phyloP scores from a whole-genome alignment of 345 rosid genomes.

The Eucalyptus grandis region DNA sequence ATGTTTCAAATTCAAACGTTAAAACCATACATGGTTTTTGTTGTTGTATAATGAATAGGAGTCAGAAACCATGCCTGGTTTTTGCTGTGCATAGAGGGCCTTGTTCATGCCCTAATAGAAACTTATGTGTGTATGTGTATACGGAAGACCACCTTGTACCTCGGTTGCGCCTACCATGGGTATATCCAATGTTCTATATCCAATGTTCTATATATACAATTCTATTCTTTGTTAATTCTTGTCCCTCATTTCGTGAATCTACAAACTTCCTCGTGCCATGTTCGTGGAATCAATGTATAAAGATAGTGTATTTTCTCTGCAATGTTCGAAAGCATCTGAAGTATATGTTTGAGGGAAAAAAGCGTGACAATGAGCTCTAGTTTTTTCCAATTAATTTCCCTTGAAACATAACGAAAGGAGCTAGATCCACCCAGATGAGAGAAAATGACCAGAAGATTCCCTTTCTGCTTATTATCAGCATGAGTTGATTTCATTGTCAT shows the following conservation, averaged over 20 bases:
- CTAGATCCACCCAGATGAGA: neutral
- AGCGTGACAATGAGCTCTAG: neutral
- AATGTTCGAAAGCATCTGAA: neutral
- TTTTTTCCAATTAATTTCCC: neutral
- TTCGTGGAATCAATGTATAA: neutral
- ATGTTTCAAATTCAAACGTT: neutral
- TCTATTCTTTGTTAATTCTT: neutral
- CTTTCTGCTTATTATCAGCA: neutral
- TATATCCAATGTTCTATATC: neutral
- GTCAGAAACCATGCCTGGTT: neutral
- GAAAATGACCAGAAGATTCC: neutral
- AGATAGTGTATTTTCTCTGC: neutral
- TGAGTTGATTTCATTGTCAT: neutral
- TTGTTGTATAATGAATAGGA: neutral
- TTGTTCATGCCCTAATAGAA: neutral
- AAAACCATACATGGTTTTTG: conserved; percentile 1
- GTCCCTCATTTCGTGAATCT: neutral
- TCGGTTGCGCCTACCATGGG: neutral
- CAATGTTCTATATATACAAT: neutral
- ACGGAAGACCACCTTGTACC: neutral
- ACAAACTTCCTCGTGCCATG: neutral
- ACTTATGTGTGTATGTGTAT: neutral
- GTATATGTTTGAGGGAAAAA: neutral
- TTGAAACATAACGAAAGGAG: neutral
- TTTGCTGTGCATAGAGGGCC: neutral